Evolutionary conservation across 805 yeast genomes (phyloP), one percentile per base, ranked within the genome.

Genomic region (Saccharomycopsis sp.): DNA sequence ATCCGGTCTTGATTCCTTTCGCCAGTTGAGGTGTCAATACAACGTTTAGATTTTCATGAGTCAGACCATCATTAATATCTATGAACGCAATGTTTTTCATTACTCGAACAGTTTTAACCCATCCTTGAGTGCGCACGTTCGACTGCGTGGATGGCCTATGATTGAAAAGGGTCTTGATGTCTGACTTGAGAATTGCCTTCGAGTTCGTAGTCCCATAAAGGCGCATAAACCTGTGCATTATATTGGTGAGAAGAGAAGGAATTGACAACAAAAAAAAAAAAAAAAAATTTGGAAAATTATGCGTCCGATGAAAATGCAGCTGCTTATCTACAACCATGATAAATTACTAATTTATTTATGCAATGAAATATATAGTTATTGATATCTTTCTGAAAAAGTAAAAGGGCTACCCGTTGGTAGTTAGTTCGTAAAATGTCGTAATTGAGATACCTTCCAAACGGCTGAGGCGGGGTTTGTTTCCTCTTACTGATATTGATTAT

Each of bases 51-150:
- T 73, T 68, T 23, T 64, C 51, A 26, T 71, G 64, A 1, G 75
- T 65, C 0, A 93, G 71, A 1, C 97, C 97, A 59, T 93, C 97
- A 2, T 73, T 63, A 8, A 93, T 52, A 55, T 87, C 95, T 3
- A 88, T 65, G 60, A 93, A 93, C 0, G 87, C 83, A 3, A 85
- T 70, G 43, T 80, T 82, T 57, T 88, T 88, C 58, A 87, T 73
- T 6, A 71, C 61, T 40, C 96, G 72, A 1, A 86, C 74, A 0
- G 88, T 72, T 44, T 76, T 76, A 19, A 93, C 73, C 81, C 86
- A 81, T 1, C 97, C 98, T 20, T 36, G 41, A n/a, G 35, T 24
- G 11, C 6, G 24, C 13, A 43, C 37, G 1, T 13, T 3, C 4
- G 43, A n/a, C 35, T 24, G 9, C n/a, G 23, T 27, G 2, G 13